phyloP scores from a whole-genome alignment of 805 yeast species.

The Scheffersomyces stipitis region DNA sequence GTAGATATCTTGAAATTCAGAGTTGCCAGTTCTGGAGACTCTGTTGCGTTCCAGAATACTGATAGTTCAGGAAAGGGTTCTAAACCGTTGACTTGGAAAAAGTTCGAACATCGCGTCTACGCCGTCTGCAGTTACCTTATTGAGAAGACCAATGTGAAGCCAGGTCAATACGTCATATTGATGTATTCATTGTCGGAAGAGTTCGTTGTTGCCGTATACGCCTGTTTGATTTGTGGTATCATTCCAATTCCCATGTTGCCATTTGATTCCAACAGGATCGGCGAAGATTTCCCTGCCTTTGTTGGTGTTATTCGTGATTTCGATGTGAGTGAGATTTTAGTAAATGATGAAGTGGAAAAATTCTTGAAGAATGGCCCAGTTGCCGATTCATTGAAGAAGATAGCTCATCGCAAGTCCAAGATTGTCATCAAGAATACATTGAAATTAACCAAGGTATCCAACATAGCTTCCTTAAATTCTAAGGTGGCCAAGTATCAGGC shows the following conservation, averaged over 20 bases:
- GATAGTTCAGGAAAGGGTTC: conserved; percentile 36
- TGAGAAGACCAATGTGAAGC: conserved; percentile 58
- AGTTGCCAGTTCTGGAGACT: conserved; percentile 70
- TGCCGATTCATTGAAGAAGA: conserved; percentile 55
- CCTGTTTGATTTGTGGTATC: conserved; percentile 81
- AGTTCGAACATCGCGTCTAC: conserved; percentile 73
- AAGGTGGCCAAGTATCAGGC: conserved; percentile 46
- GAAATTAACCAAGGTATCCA: conserved; percentile 48
- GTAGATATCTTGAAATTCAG: conserved; percentile 79
- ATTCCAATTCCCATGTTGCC: conserved; percentile 78
- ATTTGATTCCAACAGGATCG: conserved; percentile 60
- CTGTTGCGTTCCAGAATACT: conserved; percentile 63
- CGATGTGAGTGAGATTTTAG: conserved; percentile 68
- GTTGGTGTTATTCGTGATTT: conserved; percentile 67
- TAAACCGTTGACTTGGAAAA: conserved; percentile 64
- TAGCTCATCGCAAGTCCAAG: conserved; percentile 29
- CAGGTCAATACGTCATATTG: conserved; percentile 74
- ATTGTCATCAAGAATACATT: conserved; percentile 67
- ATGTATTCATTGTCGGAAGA: conserved; percentile 90
- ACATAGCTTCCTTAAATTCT: conserved; percentile 40
- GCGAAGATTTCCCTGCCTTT: conserved; percentile 72
- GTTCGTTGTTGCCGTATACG: conserved; percentile 75
- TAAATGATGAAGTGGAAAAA: conserved; percentile 73
- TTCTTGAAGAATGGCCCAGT: conserved; percentile 68
- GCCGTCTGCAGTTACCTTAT: conserved; percentile 72